Percentiles rank a stretch among this genome's conserved stretches.
phyloP scores from a whole-genome alignment of 2,329 filamentous ascomycete genomes.

The Phyllosticta citrichinensis region DNA sequence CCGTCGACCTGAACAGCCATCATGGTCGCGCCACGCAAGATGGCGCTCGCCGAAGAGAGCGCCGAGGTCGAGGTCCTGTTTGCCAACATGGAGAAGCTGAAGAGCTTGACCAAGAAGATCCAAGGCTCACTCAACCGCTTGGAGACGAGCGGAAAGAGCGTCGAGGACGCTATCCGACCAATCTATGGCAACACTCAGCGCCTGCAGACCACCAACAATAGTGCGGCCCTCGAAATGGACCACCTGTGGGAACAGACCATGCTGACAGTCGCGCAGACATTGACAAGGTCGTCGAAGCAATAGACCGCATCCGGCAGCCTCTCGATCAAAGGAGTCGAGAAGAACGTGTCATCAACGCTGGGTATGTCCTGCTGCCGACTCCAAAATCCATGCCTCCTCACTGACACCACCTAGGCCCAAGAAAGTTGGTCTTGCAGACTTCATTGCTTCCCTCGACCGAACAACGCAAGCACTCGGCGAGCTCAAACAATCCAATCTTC shows the following conservation, averaged over 20 bases:
- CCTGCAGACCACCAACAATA: constrained; percentile 77
- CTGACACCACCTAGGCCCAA: constrained; percentile 48
- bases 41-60: constrained; percentile 54
- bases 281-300: constrained; percentile 73
- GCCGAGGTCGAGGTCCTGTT: constrained; percentile 58
- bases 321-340: constrained; percentile 86
- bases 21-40: constrained; percentile 47
- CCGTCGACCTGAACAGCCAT: constrained; percentile 18
- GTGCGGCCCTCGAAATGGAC: constrained; percentile 34
- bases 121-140: constrained; percentile 75
- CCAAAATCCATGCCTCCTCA: constrained; percentile 4
- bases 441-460: constrained; percentile 81
- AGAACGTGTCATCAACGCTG: constrained; percentile 79
- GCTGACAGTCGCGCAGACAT: constrained; percentile 49
- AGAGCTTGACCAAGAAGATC: constrained; percentile 89
- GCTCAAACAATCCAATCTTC: constrained; percentile 80
- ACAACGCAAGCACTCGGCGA: constrained; percentile 75
- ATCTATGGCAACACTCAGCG: constrained; percentile 87
- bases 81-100: constrained; percentile 78
- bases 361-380: constrained; percentile 36
- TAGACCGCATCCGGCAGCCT: constrained; percentile 82
- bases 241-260: neutral
- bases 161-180: constrained; percentile 84
- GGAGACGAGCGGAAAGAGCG: constrained; percentile 79
- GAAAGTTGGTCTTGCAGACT: constrained; percentile 70